A percentile compares a stretch with the other conserved stretches of the same genome.
phyloP scores from a whole-genome alignment of 2,329 filamentous ascomycete species.

The Stagonosporopsis vannaccii region DNA sequence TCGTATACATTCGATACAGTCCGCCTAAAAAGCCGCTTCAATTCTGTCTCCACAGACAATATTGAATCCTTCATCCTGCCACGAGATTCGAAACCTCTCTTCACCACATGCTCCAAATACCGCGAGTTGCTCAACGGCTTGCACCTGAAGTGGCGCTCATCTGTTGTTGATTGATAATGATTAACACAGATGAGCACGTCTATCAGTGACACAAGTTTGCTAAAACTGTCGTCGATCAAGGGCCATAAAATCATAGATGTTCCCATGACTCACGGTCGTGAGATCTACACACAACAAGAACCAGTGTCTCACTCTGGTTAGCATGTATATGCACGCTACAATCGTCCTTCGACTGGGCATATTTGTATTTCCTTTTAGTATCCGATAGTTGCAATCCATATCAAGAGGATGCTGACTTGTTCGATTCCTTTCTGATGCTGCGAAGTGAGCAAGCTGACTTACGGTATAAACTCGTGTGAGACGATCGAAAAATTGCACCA shows the following conservation, averaged over 20 bases:
- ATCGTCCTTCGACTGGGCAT: neutral
- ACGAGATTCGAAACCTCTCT: neutral
- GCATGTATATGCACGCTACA: neutral
- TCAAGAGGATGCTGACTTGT: too few species aligned
- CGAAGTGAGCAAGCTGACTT: too few species aligned
- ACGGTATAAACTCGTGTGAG: too few species aligned
- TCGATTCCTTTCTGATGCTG: too few species aligned
- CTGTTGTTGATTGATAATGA: neutral
- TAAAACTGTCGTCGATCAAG: neutral
- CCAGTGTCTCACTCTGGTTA: neutral
- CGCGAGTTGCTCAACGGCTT: neutral
- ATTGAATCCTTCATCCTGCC: constrained; percentile 6
- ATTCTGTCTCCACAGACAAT: constrained; percentile 3
- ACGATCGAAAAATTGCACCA: too few species aligned
- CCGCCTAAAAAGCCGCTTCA: constrained; percentile 13
- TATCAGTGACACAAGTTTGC: neutral
- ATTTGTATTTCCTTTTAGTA: too few species aligned
- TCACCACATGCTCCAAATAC: neutral
- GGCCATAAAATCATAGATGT: neutral
- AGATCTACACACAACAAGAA: neutral
- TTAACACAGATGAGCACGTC: neutral
- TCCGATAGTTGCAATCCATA: neutral
- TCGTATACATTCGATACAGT: constrained; percentile 9
- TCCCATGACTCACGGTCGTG: neutral
- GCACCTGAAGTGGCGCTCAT: neutral